Evolutionary conservation across 179 eudicot species (phyloP).

Genomic region (Sideroxylon spinosum): DNA sequence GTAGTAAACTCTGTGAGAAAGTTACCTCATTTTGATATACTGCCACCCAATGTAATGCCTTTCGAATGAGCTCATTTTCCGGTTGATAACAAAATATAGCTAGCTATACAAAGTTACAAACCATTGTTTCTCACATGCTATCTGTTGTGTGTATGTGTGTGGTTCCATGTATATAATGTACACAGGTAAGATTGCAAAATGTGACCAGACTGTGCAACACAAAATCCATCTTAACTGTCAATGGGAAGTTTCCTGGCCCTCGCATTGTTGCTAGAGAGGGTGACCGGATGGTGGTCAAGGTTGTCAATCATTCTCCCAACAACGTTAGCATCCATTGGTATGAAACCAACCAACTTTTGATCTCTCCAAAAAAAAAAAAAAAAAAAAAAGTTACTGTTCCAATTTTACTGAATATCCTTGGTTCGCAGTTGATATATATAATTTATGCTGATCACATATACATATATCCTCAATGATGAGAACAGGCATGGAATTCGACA

Average conservation of each 20-base stretch:
- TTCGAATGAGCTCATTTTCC: neutral
- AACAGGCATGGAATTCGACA: conserved; percentile 66
- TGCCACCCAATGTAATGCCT: neutral
- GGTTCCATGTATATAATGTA: neutral
- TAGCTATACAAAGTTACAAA: no score
- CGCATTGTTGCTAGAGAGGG: conserved; percentile 59
- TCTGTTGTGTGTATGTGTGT: no score
- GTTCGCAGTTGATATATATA: no score
- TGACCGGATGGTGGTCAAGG: conserved; percentile 44
- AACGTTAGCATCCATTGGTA: conserved; percentile 65
- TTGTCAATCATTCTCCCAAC: conserved; percentile 50
- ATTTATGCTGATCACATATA: neutral
- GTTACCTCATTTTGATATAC: no score
- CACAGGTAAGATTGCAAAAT: conserved; percentile 46
- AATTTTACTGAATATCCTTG: no score
- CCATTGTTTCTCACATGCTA: no score
- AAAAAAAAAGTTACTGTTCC: no score
- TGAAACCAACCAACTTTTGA: neutral
- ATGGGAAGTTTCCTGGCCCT: conserved; percentile 66
- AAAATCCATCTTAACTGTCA: conserved; percentile 57
- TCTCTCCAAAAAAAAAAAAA: no score
- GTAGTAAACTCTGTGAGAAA: no score
- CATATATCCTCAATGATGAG: neutral
- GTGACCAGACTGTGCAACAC: conserved; percentile 63
- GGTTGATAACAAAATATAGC: no score